phyloP scores from a whole-genome alignment of 345 rosid genomes.

The Acer yangbiense region DNA sequence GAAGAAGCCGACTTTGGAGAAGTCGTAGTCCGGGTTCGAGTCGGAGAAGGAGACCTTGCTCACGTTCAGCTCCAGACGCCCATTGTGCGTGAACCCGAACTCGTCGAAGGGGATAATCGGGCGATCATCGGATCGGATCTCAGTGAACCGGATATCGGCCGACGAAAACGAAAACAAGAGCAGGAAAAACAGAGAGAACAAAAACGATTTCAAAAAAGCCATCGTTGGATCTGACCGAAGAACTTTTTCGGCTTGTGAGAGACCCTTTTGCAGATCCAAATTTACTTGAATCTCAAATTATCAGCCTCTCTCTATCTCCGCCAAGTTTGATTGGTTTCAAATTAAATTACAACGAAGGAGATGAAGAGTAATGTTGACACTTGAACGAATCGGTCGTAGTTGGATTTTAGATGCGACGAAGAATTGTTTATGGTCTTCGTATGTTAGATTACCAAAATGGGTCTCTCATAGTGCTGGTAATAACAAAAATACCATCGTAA shows the following conservation, averaged over 20 bases:
- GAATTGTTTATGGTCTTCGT: background rate
- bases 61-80: constrained; percentile 76
- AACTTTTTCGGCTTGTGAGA: background rate
- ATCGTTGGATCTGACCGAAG: constrained; percentile 25
- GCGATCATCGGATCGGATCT: constrained; percentile 76
- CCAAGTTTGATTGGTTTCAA: background rate
- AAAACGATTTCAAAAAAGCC: constrained; percentile 30
- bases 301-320: background rate
- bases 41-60: constrained; percentile 54
- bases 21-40: constrained; percentile 60
- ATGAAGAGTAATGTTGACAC: background rate
- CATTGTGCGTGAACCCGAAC: constrained; percentile 90
- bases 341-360: background rate
- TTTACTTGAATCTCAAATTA: background rate
- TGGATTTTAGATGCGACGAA: background rate
- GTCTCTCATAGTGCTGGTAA: background rate
- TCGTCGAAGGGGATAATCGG: constrained; percentile 75
- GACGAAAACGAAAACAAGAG: constrained; percentile 33
- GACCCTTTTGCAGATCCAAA: constrained; percentile 25
- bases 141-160: constrained; percentile 72
- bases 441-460: background rate
- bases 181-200: constrained; percentile 19
- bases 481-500: background rate
- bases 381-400: background rate
- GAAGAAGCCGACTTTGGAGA: constrained; percentile 81